These are phyloP conservation scores for Fusarium palustre DNA, from an alignment of 2,329 filamentous ascomycete genomes.

Conservation along the genomic window DNA sequence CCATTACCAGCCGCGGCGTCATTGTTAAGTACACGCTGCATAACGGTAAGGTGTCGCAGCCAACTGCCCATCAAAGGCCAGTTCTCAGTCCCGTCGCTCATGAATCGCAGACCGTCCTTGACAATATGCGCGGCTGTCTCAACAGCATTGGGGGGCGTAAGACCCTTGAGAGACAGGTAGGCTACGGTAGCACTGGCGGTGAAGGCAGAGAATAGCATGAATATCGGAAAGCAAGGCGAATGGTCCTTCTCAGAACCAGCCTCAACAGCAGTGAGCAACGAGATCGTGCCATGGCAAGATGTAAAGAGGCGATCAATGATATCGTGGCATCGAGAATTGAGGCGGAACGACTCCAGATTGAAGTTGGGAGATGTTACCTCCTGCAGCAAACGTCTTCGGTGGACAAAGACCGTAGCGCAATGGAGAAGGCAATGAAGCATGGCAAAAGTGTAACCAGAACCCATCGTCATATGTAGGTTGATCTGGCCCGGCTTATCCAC, in stretches of 20 bases:
- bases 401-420: conserved; percentile 70
- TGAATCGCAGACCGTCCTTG: conserved; percentile 68
- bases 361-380: conserved; percentile 66
- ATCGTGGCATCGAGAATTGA: conserved; percentile 62
- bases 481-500: conserved; percentile 71
- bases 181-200: conserved; percentile 71
- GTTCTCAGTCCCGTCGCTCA: conserved; percentile 68
- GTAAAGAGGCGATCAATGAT: conserved; percentile 68
- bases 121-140: conserved; percentile 70
- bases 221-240: conserved; percentile 71
- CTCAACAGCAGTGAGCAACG: conserved; percentile 67
- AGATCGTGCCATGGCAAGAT: conserved; percentile 69
- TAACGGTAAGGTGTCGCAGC: conserved; percentile 70
- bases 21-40: conserved; percentile 70
- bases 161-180: conserved; percentile 71
- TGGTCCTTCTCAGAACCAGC: conserved; percentile 67
- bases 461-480: conserved; percentile 72
- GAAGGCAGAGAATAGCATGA: conserved; percentile 73
- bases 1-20: conserved; percentile 55
- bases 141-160: conserved; percentile 66
- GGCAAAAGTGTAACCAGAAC: conserved; percentile 71
- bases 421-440: conserved; percentile 72
- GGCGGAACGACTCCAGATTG: conserved; percentile 65
- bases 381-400: conserved; percentile 69
- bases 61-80: conserved; percentile 71